Base-by-base conservation (phyloP, 2,329 filamentous ascomycete species). In the Stenocarpella maydis region DNA sequence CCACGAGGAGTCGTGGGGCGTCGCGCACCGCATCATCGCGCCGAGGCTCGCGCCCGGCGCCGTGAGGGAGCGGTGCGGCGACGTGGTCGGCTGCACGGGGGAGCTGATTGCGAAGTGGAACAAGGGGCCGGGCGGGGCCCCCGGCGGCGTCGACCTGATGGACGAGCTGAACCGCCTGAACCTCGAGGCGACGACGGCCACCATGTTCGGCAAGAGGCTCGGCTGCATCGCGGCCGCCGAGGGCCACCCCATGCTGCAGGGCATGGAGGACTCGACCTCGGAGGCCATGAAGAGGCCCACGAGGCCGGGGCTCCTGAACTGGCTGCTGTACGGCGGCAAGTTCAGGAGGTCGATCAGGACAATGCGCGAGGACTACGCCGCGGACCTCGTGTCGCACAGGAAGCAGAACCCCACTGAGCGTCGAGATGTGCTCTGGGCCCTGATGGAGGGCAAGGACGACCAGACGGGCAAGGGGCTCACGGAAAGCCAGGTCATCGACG, bases 401-500 rank as follows among this genome's bases (percentile, higher is more conserved):
- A 83, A 83, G 71, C 78, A 82, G 1, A 83, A 88, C 72, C 85
- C 87, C 0, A 83, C 82, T 0, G 82, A 86, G 15, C 84, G 85
- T n/a, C 83, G 86, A 55, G 90, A 92, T 73, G 73, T 92, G 34
- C 82, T 92, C 10, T 82, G 88, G 63, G 84, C 86, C 3, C 81
- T 93, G 76, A 76, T 92, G 69, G 83, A 85, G 67, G 84, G 81
- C 15, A 84, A 82, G 49, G 91, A 93, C 72, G 86, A 88, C 0
- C 84, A 90, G 74, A 91, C 90, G 0, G 88, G 87, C 34, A 81
- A 84, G 69, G 79, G 79, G 2, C 81, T 93, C 72, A 84, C 80
- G 5, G 86, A 91, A 5, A 85, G 86, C 12, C 86, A 87, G 70
- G 85, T 92, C 60, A 84, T 91, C 58, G 88, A 92, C 77, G 90